A percentile compares a stretch with the other conserved stretches of the same genome.
Evolutionary conservation across 176 grass and related monocot species (phyloP).

Genomic region (Ensete glaucum): DNA sequence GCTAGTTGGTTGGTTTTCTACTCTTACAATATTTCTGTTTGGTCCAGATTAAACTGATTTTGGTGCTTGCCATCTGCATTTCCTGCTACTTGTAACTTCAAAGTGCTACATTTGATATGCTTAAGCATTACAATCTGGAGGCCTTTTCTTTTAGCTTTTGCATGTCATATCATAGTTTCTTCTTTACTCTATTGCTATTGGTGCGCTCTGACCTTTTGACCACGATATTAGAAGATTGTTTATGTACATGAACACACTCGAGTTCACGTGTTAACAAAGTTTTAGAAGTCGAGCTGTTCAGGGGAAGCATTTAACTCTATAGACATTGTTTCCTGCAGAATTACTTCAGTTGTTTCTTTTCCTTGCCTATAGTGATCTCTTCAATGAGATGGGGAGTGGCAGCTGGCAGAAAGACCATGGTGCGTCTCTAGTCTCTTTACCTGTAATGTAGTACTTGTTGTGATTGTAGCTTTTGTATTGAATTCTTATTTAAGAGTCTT

Average conservation of each 20-base stretch:
- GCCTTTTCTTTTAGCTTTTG: too few relatives aligned
- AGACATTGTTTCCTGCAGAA: constrained; percentile 41
- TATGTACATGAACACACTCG: background rate
- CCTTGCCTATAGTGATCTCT: constrained; percentile 85
- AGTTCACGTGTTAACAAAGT: background rate
- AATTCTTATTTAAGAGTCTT: background rate
- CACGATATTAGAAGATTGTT: background rate
- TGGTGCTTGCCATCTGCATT: background rate
- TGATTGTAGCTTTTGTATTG: background rate
- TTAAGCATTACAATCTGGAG: background rate
- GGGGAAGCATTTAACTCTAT: background rate
- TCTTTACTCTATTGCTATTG: background rate
- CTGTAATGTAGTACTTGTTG: background rate
- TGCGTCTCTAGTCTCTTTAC: constrained; percentile 30
- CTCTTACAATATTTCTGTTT: background rate
- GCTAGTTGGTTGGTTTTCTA: background rate
- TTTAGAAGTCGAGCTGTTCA: background rate
- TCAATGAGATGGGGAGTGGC: constrained; percentile 79
- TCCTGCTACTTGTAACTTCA: background rate
- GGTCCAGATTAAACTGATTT: background rate
- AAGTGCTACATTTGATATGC: background rate
- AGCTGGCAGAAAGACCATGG: constrained; percentile 86
- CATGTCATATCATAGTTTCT: background rate
- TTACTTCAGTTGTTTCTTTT: constrained; percentile 87
- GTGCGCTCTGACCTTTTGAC: background rate